These are phyloP conservation scores for Fusarium bulbicola DNA, from an alignment of 2,329 filamentous ascomycete genomes.

Conservation along the genomic window DNA sequence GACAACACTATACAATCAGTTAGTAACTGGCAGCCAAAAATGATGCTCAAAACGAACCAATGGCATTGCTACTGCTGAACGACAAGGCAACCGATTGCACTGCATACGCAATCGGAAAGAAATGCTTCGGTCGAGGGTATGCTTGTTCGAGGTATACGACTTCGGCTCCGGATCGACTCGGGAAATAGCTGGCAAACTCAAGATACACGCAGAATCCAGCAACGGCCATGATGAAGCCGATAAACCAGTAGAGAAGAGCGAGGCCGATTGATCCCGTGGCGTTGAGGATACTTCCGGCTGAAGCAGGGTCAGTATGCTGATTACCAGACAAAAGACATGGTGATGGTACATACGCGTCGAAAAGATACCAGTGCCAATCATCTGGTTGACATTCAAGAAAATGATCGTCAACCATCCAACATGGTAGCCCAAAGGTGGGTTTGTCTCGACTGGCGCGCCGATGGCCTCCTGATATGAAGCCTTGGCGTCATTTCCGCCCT, in stretches of 20 bases:
- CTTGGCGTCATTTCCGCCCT: conserved; percentile 54
- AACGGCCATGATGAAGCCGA: conserved; percentile 67
- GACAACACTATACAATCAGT: conserved; percentile 58
- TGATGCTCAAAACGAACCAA: conserved; percentile 41
- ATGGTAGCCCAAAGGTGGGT: conserved; percentile 67
- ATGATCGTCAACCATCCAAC: conserved; percentile 65
- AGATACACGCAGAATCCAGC: conserved; percentile 68
- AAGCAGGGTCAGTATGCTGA: neutral
- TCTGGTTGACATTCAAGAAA: conserved; percentile 69
- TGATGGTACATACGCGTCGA: conserved; percentile 63
- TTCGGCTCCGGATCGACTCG: conserved; percentile 71
- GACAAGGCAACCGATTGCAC: conserved; percentile 70
- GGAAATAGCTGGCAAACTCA: conserved; percentile 72
- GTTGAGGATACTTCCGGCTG: conserved; percentile 57
- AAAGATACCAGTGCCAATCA: conserved; percentile 71
- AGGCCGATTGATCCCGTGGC: conserved; percentile 70
- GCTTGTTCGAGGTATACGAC: conserved; percentile 76
- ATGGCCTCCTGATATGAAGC: conserved; percentile 67
- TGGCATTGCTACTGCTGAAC: conserved; percentile 72
- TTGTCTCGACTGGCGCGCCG: conserved; percentile 67
- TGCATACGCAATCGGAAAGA: conserved; percentile 72
- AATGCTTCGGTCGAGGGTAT: conserved; percentile 69
- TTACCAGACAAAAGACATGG: no score
- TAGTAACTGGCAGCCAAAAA: rapidly evolving
- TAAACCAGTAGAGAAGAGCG: conserved; percentile 69